These are phyloP conservation scores for Aspergillus unguis DNA, from an alignment of 2,329 filamentous ascomycete species.

Conservation along the genomic window DNA sequence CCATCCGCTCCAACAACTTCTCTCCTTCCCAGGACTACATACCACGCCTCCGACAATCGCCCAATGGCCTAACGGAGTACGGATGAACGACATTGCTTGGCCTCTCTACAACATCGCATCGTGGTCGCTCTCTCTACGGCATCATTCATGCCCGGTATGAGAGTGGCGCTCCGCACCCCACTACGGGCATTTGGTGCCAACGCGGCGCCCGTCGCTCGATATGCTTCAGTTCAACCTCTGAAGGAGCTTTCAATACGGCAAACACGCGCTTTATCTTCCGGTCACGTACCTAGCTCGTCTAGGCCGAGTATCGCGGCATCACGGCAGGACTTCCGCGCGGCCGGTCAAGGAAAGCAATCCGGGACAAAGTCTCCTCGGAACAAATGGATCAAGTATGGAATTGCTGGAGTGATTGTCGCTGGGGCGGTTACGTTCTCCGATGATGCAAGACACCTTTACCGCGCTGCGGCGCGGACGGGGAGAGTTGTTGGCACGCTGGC, in stretches of 20 bases:
- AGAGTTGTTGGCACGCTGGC: constrained; percentile 72
- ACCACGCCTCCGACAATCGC: not conserved
- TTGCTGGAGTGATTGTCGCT: constrained; percentile 39
- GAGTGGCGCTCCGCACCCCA: constrained; percentile 31
- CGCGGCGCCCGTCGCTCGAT: constrained; percentile 28
- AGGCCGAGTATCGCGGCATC: not conserved
- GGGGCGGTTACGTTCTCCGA: constrained; percentile 53
- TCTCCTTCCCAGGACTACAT: not conserved
- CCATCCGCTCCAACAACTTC: constrained; percentile 1
- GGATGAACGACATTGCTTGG: constrained; percentile 7
- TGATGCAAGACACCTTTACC: constrained; percentile 72
- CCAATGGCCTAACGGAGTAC: constrained; percentile 9
- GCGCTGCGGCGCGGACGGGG: constrained; percentile 71
- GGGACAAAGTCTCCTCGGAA: constrained; percentile 17
- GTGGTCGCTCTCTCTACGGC: constrained; percentile 17
- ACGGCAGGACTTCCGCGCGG: constrained; percentile 2
- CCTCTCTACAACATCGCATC: constrained; percentile 5
- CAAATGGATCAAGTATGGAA: constrained; percentile 31
- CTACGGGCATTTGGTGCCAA: constrained; percentile 31
- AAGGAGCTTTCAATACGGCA: constrained; percentile 3
- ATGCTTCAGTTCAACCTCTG: constrained; percentile 19
- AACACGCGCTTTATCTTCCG: not conserved
- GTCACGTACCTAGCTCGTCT: not conserved
- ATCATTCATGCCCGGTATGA: constrained; percentile 30
- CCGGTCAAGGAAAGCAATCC: constrained; percentile 12